Base-by-base conservation (phyloP, 495 filamentous ascomycete species). In the Hypoxylon intermedium region DNA sequence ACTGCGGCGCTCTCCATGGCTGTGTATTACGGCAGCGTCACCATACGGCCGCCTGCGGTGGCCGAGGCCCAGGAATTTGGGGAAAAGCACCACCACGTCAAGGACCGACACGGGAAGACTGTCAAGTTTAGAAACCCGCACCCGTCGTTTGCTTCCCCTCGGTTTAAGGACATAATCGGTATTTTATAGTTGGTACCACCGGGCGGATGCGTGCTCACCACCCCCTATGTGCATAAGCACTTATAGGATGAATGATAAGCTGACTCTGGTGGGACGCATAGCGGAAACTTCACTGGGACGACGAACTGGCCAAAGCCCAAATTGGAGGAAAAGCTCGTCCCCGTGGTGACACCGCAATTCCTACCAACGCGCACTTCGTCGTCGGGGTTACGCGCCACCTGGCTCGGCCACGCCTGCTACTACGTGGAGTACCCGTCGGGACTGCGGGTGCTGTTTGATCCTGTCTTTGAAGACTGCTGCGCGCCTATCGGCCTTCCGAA, bases 401-500 rank as follows among this genome's bases (percentile, higher is more conserved):
- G 94, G 94, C 84, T 98, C 3, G 94, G 94, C 7, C 94, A 98
- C 74, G 92, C 94, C 0, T 97, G 91, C 75, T 97, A 92, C 73
- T 91, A 89, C 68, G 87, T 96, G 48, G 94, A 97, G 70, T 97
- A 96, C 65, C 93, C 94, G 12, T 75, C 81, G 48, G 94, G 94
- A 0, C 77, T 98, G 16, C 86, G 93, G 33, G 92, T 96, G 1
- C 82, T 98, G 9, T 97, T 97, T 71, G 94, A 98, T 71, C 94
- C 94, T 1, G 93, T 98, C 12, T 97, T 98, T 56, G 91, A 92
- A 60, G 83, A 89, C 50, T 87, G 92, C 44, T 98, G 94, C 71
- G 84, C 85, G 18, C 94, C 93, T 1, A 81, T 91, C 63, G 79
- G 79, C 20, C 86, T 84, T 71, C 43, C 89, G 31, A 86, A 89